Evolutionary conservation across 192 early-diverging fungal species (phyloP).

Genomic region (Geranomyces variabilis): DNA sequence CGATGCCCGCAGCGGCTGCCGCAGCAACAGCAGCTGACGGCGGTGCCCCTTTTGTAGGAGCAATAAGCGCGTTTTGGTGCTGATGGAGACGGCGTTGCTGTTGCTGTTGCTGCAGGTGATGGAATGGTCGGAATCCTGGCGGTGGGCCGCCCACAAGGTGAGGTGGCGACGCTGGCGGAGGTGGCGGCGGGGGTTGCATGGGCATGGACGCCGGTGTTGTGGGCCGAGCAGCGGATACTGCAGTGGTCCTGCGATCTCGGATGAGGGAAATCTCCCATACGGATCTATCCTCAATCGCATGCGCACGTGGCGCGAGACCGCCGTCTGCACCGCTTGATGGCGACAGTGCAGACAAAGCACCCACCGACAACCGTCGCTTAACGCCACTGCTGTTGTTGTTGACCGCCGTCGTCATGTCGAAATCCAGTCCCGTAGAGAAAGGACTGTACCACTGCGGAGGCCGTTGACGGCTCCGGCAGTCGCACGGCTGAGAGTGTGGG

Average conservation of each 20-base stretch:
- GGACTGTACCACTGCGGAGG: conserved; percentile 16
- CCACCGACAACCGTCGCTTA: background rate
- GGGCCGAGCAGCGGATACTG: background rate
- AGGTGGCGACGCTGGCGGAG: too few relatives aligned
- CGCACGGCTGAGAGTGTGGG: background rate
- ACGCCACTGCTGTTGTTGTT: background rate
- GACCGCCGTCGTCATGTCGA: conserved; percentile 9
- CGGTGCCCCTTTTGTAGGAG: background rate
- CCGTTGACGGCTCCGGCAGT: background rate
- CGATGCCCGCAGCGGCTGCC: background rate
- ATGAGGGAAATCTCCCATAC: background rate
- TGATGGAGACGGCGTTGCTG: background rate
- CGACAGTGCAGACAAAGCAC: background rate
- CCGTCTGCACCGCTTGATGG: background rate
- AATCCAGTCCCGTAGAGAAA: conserved; percentile 4
- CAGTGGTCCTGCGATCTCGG: background rate
- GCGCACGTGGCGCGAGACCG: background rate
- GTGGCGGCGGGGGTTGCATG: too few relatives aligned
- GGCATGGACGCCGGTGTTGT: background rate
- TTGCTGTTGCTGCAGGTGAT: background rate
- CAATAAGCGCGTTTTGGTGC: background rate
- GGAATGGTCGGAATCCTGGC: background rate
- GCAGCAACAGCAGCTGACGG: too few relatives aligned
- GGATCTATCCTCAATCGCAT: background rate
- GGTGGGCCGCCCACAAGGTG: background rate